Base-by-base conservation (phyloP, 2,329 filamentous ascomycete genomes). In the Leptographium galeiforme region DNA sequence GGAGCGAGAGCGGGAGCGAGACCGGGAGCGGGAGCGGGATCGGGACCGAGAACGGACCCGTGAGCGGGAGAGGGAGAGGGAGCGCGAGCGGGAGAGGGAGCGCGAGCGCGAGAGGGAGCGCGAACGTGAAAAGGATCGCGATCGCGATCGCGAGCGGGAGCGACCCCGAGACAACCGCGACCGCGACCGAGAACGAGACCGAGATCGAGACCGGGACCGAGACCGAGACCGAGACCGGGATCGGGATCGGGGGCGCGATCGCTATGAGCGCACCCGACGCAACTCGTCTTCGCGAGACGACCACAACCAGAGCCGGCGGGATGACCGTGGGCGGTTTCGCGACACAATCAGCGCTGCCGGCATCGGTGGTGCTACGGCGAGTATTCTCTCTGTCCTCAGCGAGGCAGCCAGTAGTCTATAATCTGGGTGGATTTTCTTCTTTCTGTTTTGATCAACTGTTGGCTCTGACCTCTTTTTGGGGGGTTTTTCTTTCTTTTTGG, bases 301-400 rank as follows among this genome's bases (percentile, higher is more conserved):
- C 12, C 48, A 52, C 4, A 48, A 30, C 33, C 53, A 54, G 6
- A 51, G 52, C 30, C 43, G 55, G 3, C 56, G 52, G 16, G 55
- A 60, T 2, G 57, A 62, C 41, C 61, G 72, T 57, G 67, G 72
- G 73, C 38, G 57, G 34, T 50, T 57, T 64, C 73, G 74, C 48
- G 77, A 79, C 57, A 74, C 77, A 16, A 68, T 82, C 5, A 72
- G 74, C 2, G 77, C 76, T 0, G 79, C 78, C 6, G 75, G 79
- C 1, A 76, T 84, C 34, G 79, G 79, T 5, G 77, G 79, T 11
- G 79, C 78, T 0, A 79, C 80, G 0, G 78, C 74, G 3, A 80
- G 77, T 52, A 63, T 83, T 56, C 60, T 82, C 47, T 75, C 74
- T 52, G 77, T 82, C 1, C 64, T 83, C 36, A 73, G 75, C 5